Percentiles rank a stretch among this genome's conserved stretches.
Evolutionary conservation across 2,329 filamentous ascomycete species (phyloP).

Genomic region (Penicillium sp.): DNA sequence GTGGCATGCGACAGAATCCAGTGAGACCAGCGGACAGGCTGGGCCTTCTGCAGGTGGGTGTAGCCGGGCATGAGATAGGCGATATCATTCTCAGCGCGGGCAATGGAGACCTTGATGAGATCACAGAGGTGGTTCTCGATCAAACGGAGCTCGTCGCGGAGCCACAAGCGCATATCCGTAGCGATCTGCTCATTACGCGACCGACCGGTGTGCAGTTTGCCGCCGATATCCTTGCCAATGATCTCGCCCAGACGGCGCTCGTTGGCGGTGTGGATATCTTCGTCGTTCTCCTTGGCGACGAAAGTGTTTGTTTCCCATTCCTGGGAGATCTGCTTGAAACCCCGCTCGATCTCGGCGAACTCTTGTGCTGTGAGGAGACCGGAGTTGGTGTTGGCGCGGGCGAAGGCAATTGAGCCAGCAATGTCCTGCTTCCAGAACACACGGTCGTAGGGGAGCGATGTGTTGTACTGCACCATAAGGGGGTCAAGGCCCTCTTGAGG

Average conservation of each 20-base stretch:
- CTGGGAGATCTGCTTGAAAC: slow-evolving; percentile 57
- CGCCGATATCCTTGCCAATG: slow-evolving; percentile 78
- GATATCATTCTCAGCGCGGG: slow-evolving; percentile 70
- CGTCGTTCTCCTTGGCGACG: slow-evolving; percentile 42
- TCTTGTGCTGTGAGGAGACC: slow-evolving; percentile 72
- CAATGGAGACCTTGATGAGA: slow-evolving; percentile 67
- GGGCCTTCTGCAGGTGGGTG: slow-evolving; percentile 79
- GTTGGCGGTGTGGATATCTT: slow-evolving; percentile 68
- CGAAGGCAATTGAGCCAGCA: slow-evolving; percentile 75
- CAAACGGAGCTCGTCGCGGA: slow-evolving; percentile 68
- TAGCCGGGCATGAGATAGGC: slow-evolving; percentile 83
- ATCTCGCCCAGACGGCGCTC: slow-evolving; percentile 75
- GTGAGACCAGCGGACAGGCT: slow-evolving; percentile 78
- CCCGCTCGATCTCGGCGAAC: slow-evolving; percentile 70
- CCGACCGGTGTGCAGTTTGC: slow-evolving; percentile 85
- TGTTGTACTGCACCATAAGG: slow-evolving; percentile 83
- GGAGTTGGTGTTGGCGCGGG: slow-evolving; percentile 71
- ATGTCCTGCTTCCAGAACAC: slow-evolving; percentile 79
- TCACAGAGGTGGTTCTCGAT: slow-evolving; percentile 68
- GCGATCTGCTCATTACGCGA: slow-evolving; percentile 89
- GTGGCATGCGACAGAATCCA: slow-evolving; percentile 75
- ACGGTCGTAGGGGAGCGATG: slow-evolving; percentile 74
- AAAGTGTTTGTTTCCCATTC: slow-evolving; percentile 45
- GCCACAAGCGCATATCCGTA: slow-evolving; percentile 87
- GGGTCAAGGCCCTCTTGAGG: slow-evolving; percentile 74